phyloP scores from a whole-genome alignment of 257 asterid species.

The Linderniella brevidens region DNA sequence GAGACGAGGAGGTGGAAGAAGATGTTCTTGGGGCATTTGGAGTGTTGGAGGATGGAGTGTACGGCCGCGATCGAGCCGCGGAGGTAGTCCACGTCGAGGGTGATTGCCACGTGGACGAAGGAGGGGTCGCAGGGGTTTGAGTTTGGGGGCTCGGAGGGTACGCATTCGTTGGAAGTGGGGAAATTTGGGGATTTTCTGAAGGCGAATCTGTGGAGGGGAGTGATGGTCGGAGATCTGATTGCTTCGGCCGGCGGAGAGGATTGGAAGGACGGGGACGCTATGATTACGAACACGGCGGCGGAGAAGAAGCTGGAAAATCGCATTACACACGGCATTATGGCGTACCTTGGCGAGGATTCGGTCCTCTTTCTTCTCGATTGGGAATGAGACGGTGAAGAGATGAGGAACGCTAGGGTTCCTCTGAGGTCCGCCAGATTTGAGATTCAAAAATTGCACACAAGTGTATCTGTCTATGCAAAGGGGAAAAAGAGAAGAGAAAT shows the following conservation, averaged over 20 bases:
- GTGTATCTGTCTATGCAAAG: no score
- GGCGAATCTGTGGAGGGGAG: conserved; percentile 15
- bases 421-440: conserved; percentile 31
- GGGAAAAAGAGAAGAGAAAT: no score
- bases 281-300: conserved; percentile 57
- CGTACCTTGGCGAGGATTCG: conserved; percentile 11
- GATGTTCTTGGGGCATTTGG: conserved; percentile 63
- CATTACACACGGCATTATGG: conserved; percentile 59
- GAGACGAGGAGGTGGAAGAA: conserved; percentile 81
- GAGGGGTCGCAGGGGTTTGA: conserved; percentile 52
- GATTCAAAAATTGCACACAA: no score
- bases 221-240: conserved; percentile 45
- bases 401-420: conserved; percentile 31
- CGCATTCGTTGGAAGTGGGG: conserved; percentile 54
- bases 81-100: conserved; percentile 67
- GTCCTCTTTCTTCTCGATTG: conserved; percentile 18
- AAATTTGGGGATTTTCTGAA: conserved; percentile 47
- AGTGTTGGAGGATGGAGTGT: conserved; percentile 68
- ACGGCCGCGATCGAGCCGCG: conserved; percentile 25
- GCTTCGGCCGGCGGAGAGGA: conserved; percentile 96
- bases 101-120: conserved; percentile 75
- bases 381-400: conserved; percentile 18
- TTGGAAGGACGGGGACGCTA: conserved; percentile 68
- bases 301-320: conserved; percentile 60
- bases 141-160: conserved; percentile 15